Percentiles rank a stretch among this genome's conserved stretches.
These are phyloP conservation scores for Bipolaris victoriae DNA, from an alignment of 2,329 filamentous ascomycete species.

Conservation along the genomic window DNA sequence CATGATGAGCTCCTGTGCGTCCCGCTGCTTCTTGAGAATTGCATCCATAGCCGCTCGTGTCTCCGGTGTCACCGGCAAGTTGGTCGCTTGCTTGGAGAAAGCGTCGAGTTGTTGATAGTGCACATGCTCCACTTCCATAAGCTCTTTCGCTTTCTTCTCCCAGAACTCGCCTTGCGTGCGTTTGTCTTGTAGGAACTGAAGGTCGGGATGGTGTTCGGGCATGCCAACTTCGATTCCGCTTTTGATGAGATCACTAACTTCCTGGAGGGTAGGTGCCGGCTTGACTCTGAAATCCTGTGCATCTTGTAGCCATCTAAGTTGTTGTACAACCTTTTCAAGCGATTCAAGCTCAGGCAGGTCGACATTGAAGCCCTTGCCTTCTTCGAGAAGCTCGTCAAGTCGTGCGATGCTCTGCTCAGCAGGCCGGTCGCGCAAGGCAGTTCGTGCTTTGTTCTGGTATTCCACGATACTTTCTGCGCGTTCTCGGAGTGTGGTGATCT, in stretches of 20 bases:
- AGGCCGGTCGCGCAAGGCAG: conserved; percentile 67
- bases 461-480: conserved; percentile 82
- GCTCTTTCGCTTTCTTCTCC: conserved; percentile 90
- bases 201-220: conserved; percentile 77
- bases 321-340: conserved; percentile 79
- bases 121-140: conserved; percentile 88
- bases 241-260: conserved; percentile 79
- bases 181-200: conserved; percentile 77
- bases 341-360: conserved; percentile 88
- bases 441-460: conserved; percentile 78
- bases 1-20: conserved; percentile 87
- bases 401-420: conserved; percentile 64
- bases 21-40: conserved; percentile 93
- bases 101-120: conserved; percentile 96
- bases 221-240: conserved; percentile 80
- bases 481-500: conserved; percentile 85
- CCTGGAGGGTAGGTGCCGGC: conserved; percentile 71
- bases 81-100: conserved; percentile 79
- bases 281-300: conserved; percentile 69
- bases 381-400: conserved; percentile 90
- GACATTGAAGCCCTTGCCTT: conserved; percentile 86
- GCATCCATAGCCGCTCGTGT: conserved; percentile 85
- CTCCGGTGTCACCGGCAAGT: conserved; percentile 79
- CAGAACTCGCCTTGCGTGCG: conserved; percentile 79
- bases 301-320: conserved; percentile 86